Evolutionary conservation across 2,329 filamentous ascomycete genomes (phyloP), one percentile per base, ranked within the genome.

Genomic region (Curvularia eragrostidis): DNA sequence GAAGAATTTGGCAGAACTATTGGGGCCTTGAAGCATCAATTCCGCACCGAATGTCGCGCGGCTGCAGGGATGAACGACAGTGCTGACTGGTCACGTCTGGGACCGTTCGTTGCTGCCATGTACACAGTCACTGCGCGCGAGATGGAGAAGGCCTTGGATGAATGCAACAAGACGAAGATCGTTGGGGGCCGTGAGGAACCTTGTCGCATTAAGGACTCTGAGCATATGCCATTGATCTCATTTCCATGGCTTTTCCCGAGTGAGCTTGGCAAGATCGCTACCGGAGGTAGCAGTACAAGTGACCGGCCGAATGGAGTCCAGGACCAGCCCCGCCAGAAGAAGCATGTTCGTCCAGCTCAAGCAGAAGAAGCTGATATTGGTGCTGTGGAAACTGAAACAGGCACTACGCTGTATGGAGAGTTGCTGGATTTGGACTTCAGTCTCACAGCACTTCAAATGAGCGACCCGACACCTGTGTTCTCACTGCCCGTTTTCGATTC

Each of bases 201-300:
- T 5, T 39, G 71, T 12, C 72, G 77, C 21, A 73, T 70, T 19
- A 77, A 78, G 69, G 78, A 76, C 10, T 69, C 81, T 2, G 80
- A 80, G 8, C 90, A 80, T 2, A 89, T 93, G 82, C 94, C 95
- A 0, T 80, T 98, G 8, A 95, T 97, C 67, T 95, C 89, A 58
- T 98, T 97, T 67, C 94, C 95, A 0, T 99, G 95, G 95, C 80
- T 98, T 1, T 96, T 98, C 63, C 83, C 87, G 12, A 83, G 84
- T 43, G 85, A 92, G 58, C 81, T 96, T 3, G 88, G 89, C 1
- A 83, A 83, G 47, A 87, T 96, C 66, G 90, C 89, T 1, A 85
- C 78, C 24, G 76, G 71, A 44, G 62, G 54, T 30, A 30, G 7
- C 18, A 30, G 7, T 18, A 34, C 30, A 13, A 30, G 21, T 8